Base-by-base conservation (phyloP, 2,329 filamentous ascomycete species). In the Mycosphaerella arachidis region DNA sequence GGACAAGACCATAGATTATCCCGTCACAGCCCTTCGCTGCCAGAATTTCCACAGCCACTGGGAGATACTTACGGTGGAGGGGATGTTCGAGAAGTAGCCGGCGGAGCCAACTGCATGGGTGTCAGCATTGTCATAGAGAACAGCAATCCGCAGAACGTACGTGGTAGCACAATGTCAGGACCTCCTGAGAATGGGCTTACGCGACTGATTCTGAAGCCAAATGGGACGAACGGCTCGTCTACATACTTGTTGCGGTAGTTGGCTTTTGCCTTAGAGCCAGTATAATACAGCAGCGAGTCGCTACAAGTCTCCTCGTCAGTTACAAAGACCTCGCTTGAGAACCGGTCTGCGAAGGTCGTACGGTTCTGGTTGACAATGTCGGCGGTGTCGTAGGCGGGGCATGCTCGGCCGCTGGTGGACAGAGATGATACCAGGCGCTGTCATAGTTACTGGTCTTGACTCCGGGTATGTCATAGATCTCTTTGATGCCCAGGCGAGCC, bases 401-500 rank as follows among this genome's bases (percentile, higher is more conserved):
- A 1, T 82, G 86, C 2, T 66, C 68, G 1, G 72, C 77, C 0
- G 77, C 74, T 2, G 77, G 67, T 1, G 76, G 74, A 56, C 85
- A 82, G 2, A 88, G 71, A 35, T 80, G 73, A 24, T 79, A 80
- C 77, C 82, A 88, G 1, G 84, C 81, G 33, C 82, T 75, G 57
- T 84, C 87, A 0, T 85, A 86, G 33, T 82, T 76, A 1, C 78
- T 78, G 0, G 83, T 86, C 12, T 78, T 77, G 0, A 86, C 71
- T 1, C 86, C 86, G 24, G 79, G 77, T 43, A 87, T 71, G 62
- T 85, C 77, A 66, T 79, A 85, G 51, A 86, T 83, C 64, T 88
- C 86, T 69, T 88, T 89, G 57, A 88, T 77, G 0, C 80, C 85
- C 0, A 88, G 70, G 18, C 86, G 79, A 3, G 86, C 79, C 18